Evolutionary conservation across 495 filamentous ascomycete genomes (phyloP).

Genomic region (Penicillium canescens): DNA sequence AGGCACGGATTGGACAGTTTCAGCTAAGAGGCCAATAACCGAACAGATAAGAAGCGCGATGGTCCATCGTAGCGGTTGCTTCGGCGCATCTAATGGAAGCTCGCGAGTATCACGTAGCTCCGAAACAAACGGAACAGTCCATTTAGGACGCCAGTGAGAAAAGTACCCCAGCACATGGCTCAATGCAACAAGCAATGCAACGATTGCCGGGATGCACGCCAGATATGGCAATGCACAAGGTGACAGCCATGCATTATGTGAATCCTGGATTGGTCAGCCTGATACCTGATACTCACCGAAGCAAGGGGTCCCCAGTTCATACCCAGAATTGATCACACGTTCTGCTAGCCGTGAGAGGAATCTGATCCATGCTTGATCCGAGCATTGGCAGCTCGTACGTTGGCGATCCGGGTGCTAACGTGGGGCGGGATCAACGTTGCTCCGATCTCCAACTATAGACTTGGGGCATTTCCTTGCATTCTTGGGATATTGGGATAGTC

Average conservation of each 20-base stretch:
- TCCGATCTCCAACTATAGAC: not conserved
- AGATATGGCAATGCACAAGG: conserved; percentile 49
- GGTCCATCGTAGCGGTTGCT: conserved; percentile 32
- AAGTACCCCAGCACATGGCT: conserved; percentile 31
- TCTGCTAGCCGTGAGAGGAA: conserved; percentile 11
- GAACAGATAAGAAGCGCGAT: conserved; percentile 42
- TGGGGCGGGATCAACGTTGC: conserved; percentile 10
- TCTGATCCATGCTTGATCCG: conserved; percentile 22
- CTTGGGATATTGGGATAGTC: too few relatives aligned
- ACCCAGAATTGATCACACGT: conserved; percentile 29
- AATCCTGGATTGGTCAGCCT: conserved; percentile 44
- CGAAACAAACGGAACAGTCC: conserved; percentile 49
- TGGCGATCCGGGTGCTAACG: not conserved
- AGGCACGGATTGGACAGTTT: conserved; percentile 40
- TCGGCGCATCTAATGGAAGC: conserved; percentile 22
- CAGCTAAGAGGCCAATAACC: conserved; percentile 37
- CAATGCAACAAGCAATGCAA: conserved; percentile 41
- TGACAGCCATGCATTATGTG: conserved; percentile 46
- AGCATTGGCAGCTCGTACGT: conserved; percentile 1
- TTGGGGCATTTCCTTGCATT: too few relatives aligned
- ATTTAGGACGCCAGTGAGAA: conserved; percentile 42
- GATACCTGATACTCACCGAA: not conserved
- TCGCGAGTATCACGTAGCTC: conserved; percentile 39
- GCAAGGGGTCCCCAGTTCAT: conserved; percentile 7
- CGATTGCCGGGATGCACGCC: conserved; percentile 42